Conservation (phyloP, 805 yeast genomes). For the Brettanomyces anomalus region DNA sequence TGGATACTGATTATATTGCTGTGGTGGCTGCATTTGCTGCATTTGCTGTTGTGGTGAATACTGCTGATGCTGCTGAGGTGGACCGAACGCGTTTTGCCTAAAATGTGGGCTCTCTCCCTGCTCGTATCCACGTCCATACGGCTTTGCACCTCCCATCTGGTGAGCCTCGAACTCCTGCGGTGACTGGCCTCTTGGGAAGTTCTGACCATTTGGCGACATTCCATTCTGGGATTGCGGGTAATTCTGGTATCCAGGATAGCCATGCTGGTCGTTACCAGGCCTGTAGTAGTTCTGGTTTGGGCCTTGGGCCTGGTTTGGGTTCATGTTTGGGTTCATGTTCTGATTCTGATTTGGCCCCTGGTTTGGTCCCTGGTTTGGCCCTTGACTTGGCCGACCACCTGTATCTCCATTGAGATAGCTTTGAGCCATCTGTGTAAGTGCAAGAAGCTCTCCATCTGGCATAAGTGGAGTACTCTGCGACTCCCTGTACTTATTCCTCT, state of each 20-base stretch:
- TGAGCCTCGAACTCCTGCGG: slow-evolving; percentile 11
- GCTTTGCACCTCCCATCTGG: not conserved
- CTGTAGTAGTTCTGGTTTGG: not conserved
- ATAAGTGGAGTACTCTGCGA: not conserved
- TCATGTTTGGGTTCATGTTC: too few species aligned
- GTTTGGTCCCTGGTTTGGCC: not conserved
- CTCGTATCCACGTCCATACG: not conserved
- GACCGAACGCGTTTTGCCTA: slow-evolving; percentile 5
- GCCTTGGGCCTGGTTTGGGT: not conserved
- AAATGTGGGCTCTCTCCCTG: not conserved
- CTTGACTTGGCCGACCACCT: not conserved
- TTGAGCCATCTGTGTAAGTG: slow-evolving; percentile 24
- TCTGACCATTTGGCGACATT: slow-evolving; percentile 26
- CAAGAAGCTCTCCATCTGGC: slow-evolving; percentile 22
- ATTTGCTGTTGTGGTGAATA: slow-evolving; percentile 10
- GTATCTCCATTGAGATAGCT: slow-evolving; percentile 21
- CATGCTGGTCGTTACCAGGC: not conserved
- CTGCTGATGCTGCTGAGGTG: slow-evolving; percentile 10
- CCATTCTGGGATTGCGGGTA: slow-evolving; percentile 26
- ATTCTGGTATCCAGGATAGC: not conserved
- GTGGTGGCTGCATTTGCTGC: slow-evolving; percentile 7
- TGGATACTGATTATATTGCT: not conserved
- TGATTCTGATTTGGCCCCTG: not conserved
- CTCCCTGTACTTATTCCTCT: not conserved
- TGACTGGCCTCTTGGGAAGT: not conserved